A percentile compares a stretch with the other conserved stretches of the same genome.
phyloP scores from a whole-genome alignment of 1,139 yeast genomes.

The Hansenula sp. region DNA sequence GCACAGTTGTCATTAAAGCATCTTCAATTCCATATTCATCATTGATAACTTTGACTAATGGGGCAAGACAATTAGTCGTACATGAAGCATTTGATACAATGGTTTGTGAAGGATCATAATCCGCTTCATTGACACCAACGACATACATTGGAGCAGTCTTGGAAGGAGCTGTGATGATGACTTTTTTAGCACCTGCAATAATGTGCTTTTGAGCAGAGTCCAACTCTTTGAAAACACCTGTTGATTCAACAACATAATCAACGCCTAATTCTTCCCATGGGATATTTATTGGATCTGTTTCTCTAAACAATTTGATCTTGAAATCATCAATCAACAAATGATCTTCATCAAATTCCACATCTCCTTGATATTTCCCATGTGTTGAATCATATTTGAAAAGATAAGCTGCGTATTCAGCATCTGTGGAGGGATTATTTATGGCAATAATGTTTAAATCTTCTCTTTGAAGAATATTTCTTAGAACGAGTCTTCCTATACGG shows the following conservation, averaged over 20 bases:
- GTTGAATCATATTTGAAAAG: constrained; percentile 89
- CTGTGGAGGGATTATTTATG: constrained; percentile 81
- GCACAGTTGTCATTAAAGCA: constrained; percentile 89
- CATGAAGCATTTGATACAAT: constrained; percentile 85
- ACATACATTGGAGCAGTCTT: constrained; percentile 89
- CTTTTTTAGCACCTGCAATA: constrained; percentile 88
- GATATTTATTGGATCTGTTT: constrained; percentile 75
- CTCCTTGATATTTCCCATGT: constrained; percentile 74
- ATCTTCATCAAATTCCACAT: constrained; percentile 60
- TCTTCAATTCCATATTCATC: constrained; percentile 78
- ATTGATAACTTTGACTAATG: constrained; percentile 80
- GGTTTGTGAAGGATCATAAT: constrained; percentile 66
- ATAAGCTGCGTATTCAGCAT: constrained; percentile 81
- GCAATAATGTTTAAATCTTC: constrained; percentile 73
- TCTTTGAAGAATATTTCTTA: constrained; percentile 73
- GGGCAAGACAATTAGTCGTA: constrained; percentile 89
- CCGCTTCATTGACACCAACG: constrained; percentile 77
- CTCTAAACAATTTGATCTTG: constrained; percentile 67
- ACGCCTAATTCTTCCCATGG: constrained; percentile 82
- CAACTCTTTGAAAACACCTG: constrained; percentile 80
- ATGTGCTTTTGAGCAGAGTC: constrained; percentile 82
- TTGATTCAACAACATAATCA: constrained; percentile 79
- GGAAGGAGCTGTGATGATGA: constrained; percentile 83
- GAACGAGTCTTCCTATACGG: constrained; percentile 79
- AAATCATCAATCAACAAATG: constrained; percentile 64